Base-by-base conservation (phyloP, 331 rosid species). In the Malus hybrid region DNA sequence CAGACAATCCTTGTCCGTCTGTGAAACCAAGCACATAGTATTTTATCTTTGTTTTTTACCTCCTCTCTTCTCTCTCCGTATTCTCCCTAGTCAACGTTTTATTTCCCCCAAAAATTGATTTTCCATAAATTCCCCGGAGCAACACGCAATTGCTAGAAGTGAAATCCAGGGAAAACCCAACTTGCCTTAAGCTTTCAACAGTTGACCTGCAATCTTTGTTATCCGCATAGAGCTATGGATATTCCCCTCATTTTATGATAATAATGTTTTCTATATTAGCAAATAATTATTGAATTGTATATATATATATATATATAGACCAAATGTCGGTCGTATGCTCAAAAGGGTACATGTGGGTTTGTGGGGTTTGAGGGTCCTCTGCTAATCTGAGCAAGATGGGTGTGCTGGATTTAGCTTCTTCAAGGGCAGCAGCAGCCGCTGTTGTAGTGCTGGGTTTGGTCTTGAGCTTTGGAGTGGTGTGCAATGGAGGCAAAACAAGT, bases 401-500 rank as follows among this genome's bases (percentile, higher is more conserved):
- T 78, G 24, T 63, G 22, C 19, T 63, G 70, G 64, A 66, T 24
- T 76, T 70, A 33, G 60, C 59, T 71, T 60, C 72, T 28, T 56
- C 66, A 10, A 7, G 66, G 52, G 33, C 6, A 44, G 75, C 70
- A 55, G 64, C 67, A 14, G 19, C 36, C 19, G 14, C 2, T 59
- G 19, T 77, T 31, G 36, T 20, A 31, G 31, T 44, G 5, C 7
- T 69, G 75, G 64, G 78, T 20, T 29, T 74, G 8, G 33, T 59
- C 48, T 42, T 77, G 46, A 69, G 56, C 80, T 44, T 44, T 24
- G 52, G 10, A 42, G 34, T 57, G 73, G 69, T 68, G 52, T 71
- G 70, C 22, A 31, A 22, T 63, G 76, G 55, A 18, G 80, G 83
- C 18, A 75, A 69, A 61, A 80, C 83, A 3, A 64, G 83, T 22